A percentile compares a stretch with the other conserved stretches of the same genome.
phyloP scores from a whole-genome alignment of 352 stramenopile species.

The Phytopythium montanum region DNA sequence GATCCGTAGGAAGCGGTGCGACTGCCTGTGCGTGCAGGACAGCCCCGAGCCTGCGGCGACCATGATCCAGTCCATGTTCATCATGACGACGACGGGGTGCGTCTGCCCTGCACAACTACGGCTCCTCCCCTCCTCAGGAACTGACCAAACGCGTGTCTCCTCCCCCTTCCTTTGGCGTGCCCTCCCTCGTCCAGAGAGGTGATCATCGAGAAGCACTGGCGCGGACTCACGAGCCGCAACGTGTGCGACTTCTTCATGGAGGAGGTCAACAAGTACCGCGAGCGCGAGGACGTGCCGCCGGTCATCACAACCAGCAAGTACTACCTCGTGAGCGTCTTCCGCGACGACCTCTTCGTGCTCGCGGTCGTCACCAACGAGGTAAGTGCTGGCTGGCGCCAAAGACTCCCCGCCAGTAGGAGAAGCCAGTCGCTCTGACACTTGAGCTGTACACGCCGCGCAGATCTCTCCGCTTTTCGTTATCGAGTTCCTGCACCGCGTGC shows the following conservation, averaged over 20 bases:
- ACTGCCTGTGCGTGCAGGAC: background rate
- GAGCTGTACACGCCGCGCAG: slow-evolving; percentile 21
- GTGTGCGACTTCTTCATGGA: slow-evolving; percentile 99
- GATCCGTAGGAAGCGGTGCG: background rate
- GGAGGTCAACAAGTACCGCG: slow-evolving; percentile 91
- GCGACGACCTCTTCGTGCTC: slow-evolving; percentile 95
- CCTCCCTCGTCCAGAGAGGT: slow-evolving; percentile 78
- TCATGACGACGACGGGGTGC: slow-evolving; percentile 92
- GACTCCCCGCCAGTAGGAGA: no score
- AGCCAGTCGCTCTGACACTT: background rate
- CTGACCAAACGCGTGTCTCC: background rate
- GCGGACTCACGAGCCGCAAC: slow-evolving; percentile 91
- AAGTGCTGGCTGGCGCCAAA: background rate
- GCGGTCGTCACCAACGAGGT: slow-evolving; percentile 94
- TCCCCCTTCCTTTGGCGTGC: background rate
- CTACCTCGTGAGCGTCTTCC: slow-evolving; percentile 92
- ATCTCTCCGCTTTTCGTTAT: slow-evolving; percentile 90
- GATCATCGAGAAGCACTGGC: slow-evolving; percentile 99
- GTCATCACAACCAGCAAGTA: slow-evolving; percentile 87
- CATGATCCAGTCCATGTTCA: slow-evolving; percentile 98
- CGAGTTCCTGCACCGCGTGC: slow-evolving; percentile 96
- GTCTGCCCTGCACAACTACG: slow-evolving; percentile 2
- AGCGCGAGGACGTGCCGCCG: slow-evolving; percentile 85
- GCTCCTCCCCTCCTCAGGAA: background rate
- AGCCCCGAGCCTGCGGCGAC: background rate